Evolutionary conservation across 2,329 filamentous ascomycete genomes (phyloP).

Genomic region (Dactylellina haptotyla): DNA sequence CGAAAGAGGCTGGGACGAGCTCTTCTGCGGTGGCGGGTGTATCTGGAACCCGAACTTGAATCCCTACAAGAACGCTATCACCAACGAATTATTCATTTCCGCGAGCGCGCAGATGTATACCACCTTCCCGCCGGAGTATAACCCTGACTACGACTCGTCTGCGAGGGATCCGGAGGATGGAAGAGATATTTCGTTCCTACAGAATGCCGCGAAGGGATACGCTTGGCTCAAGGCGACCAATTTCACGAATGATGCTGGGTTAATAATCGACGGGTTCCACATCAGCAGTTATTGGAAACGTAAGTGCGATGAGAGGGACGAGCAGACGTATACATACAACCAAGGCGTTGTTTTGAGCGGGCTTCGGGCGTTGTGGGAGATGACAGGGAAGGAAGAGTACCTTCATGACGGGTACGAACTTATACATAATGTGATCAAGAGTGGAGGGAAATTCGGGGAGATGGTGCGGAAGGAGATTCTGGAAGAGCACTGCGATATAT

Average conservation of each 20-base stretch:
- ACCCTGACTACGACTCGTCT: background rate
- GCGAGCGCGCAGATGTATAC: constrained; percentile 90
- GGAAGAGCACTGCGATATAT: constrained; percentile 83
- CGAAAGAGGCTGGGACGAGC: constrained; percentile 80
- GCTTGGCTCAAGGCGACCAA: constrained; percentile 80
- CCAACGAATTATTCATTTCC: constrained; percentile 87
- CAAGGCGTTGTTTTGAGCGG: constrained; percentile 90
- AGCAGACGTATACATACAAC: constrained; percentile 96
- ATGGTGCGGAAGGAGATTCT: constrained; percentile 74
- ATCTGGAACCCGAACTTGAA: constrained; percentile 81
- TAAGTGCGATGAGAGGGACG: constrained; percentile 80
- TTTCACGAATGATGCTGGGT: constrained; percentile 79
- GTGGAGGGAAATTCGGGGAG: constrained; percentile 52
- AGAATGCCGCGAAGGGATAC: constrained; percentile 80
- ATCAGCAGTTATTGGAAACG: constrained; percentile 73
- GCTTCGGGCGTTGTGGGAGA: constrained; percentile 80
- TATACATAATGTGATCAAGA: constrained; percentile 64
- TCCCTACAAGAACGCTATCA: constrained; percentile 96
- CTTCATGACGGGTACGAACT: constrained; percentile 82
- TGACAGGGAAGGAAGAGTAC: constrained; percentile 76
- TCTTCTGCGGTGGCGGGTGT: constrained; percentile 87
- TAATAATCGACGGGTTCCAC: constrained; percentile 91
- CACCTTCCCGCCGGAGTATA: constrained; percentile 71
- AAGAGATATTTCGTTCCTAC: constrained; percentile 73
- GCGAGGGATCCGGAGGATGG: constrained; percentile 46